Conservation (phyloP, 129 eudicot species). For the Mikania micrantha region DNA sequence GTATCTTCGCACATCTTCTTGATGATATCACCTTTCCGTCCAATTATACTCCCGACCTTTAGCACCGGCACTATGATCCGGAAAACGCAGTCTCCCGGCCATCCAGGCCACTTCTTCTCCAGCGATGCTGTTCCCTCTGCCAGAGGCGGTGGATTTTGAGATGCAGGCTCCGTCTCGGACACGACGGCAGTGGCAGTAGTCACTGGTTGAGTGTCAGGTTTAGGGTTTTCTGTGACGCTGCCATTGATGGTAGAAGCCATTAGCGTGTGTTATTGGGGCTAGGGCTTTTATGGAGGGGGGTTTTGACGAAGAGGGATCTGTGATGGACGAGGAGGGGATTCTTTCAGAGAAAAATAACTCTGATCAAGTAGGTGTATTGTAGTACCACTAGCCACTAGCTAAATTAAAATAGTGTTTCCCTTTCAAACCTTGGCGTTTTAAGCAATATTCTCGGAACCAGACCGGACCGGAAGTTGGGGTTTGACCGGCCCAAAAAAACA, state of each 20-base stretch:
- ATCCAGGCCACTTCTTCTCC: conserved; percentile 74
- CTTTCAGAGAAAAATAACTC: no score
- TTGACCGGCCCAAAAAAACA: no score
- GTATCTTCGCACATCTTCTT: conserved; percentile 75
- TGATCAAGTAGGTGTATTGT: neutral
- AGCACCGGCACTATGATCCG: conserved; percentile 71
- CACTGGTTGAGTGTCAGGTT: conserved; percentile 1
- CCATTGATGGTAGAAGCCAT: conserved; percentile 37
- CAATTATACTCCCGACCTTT: conserved; percentile 81
- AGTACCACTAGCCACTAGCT: no score
- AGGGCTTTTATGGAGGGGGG: conserved; percentile 27
- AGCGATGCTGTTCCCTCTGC: conserved; percentile 4
- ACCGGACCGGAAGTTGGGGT: no score
- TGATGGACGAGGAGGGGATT: no score
- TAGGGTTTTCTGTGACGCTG: conserved; percentile 14
- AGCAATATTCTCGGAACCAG: no score
- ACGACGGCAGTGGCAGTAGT: conserved; percentile 10
- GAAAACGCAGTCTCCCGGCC: conserved; percentile 81
- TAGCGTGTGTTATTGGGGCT: neutral
- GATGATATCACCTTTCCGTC: conserved; percentile 77
- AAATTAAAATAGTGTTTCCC: no score
- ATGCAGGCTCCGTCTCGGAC: neutral
- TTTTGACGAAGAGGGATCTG: conserved; percentile 20
- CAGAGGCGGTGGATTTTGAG: neutral
- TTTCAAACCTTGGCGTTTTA: no score